These are phyloP conservation scores for Neocallimastix lanati DNA, from an alignment of 192 early-diverging fungal genomes.

Conservation along the genomic window DNA sequence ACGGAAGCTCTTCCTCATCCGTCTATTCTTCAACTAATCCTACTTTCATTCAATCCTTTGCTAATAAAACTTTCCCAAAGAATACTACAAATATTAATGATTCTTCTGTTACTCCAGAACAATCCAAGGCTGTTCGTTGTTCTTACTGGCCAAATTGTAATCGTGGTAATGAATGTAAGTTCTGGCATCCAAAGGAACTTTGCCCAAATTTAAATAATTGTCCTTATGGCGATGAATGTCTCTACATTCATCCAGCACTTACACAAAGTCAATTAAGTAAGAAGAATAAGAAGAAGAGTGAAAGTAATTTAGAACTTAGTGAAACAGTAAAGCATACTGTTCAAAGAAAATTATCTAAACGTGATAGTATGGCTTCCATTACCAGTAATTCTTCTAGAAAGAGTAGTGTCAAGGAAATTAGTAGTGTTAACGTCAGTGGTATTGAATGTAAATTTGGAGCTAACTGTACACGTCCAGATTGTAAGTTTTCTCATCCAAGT, in stretches of 20 bases:
- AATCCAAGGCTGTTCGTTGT: neutral
- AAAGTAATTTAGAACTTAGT: neutral
- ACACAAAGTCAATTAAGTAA: neutral
- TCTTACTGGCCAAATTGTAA: conserved; percentile 3
- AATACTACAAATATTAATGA: neutral
- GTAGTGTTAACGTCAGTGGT: neutral
- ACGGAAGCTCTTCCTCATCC: neutral
- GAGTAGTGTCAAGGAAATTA: too few species aligned
- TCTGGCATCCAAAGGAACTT: conserved; percentile 4
- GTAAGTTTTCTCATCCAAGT: conserved; percentile 15
- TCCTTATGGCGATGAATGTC: conserved; percentile 1
- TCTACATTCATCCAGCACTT: neutral
- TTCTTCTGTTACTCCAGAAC: neutral
- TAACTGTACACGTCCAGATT: conserved; percentile 13
- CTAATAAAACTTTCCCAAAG: neutral
- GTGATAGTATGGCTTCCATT: too few species aligned
- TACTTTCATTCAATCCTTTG: neutral
- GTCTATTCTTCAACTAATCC: neutral
- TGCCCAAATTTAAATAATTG: conserved; percentile 2
- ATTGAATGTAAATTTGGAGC: conserved; percentile 12
- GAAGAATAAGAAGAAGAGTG: neutral
- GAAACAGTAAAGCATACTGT: neutral
- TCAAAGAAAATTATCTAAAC: neutral
- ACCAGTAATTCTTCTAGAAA: too few species aligned
- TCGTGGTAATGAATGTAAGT: neutral